phyloP scores from a whole-genome alignment of 2,329 filamentous ascomycete species.

The Chaetomiaceae sp. region DNA sequence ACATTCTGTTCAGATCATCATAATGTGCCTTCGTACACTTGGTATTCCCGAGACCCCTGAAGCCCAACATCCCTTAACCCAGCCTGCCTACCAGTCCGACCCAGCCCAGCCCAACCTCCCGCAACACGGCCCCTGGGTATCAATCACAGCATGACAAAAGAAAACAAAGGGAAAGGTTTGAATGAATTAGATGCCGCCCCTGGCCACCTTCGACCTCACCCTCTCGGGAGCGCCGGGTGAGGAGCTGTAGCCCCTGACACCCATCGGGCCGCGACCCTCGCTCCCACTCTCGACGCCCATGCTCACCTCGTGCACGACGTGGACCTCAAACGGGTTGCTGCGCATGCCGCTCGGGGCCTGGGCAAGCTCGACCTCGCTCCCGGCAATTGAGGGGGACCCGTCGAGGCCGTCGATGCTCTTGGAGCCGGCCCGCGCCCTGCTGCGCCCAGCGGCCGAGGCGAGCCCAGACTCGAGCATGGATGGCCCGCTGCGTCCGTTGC shows the following conservation, averaged over 20 bases:
- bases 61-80: too few relatives aligned
- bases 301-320: conserved; percentile 5
- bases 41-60: too few relatives aligned
- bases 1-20: too few relatives aligned
- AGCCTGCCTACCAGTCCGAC: not conserved
- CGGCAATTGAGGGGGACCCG: not conserved
- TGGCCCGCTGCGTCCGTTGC: not conserved
- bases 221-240: not conserved
- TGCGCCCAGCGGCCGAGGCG: not conserved
- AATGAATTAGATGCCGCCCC: not conserved
- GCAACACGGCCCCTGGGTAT: not conserved
- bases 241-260: not conserved
- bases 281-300: not conserved
- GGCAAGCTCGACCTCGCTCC: conserved; percentile 13
- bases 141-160: not conserved
- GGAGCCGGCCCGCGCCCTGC: not conserved
- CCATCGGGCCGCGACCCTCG: not conserved
- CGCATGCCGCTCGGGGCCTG: not conserved
- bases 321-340: conserved; percentile 12
- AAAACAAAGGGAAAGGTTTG: not conserved
- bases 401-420: not conserved
- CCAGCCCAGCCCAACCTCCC: not conserved
- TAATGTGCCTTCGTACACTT: too few relatives aligned
- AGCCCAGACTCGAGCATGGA: not conserved
- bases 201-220: not conserved